Base-by-base conservation (phyloP, 2,329 filamentous ascomycete species). In the Alternaria sp. region DNA sequence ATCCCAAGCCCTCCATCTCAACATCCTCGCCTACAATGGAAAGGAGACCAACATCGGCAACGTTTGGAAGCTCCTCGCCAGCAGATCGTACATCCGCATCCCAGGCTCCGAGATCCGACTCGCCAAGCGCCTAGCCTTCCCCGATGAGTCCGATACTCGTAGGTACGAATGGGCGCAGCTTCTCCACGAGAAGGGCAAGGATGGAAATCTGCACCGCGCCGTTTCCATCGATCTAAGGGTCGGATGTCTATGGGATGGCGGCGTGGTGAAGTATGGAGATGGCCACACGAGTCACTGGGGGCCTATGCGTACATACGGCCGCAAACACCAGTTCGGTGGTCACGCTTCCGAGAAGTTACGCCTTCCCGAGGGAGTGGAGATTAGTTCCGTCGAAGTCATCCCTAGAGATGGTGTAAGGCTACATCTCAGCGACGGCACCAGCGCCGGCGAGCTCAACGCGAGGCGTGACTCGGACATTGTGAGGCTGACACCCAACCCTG, bases 181-280 rank as follows among this genome's bases (percentile, higher is more conserved):
- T 0, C 60, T 69, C 5, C 58, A 51, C 3, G 71, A 67, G 58
- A 72, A 55, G 30, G 69, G 72, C 8, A 23, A 55, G 11, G 68
- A 78, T 28, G 80, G 79, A 33, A 64, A 59, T 20, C 37, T 84
- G 5, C 71, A 80, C 11, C 73, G 75, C n/a, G 83, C 82, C 1
- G 76, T 71, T 2, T 78, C 74, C 15, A 81, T 86, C 26, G 84
- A 86, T 63, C 67, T 85, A 3, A 77, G 83, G 2, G 80, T 84
- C 6, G 84, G 84, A 5, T 77, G 72, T 44, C 68, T 74, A 7
- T 79, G 85, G 44, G 83, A 86, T 55, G 83, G 84, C 25, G 83
- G 81, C 6, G 77, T 82, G 30, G 80, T 86, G 4, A 75, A 82
- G 63, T 86, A 83, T 66, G 73, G 71, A 47, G 83, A 85, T 57